These are phyloP conservation scores for Yarrowia divulgata DNA, from an alignment of 805 yeast genomes.

Conservation along the genomic window DNA sequence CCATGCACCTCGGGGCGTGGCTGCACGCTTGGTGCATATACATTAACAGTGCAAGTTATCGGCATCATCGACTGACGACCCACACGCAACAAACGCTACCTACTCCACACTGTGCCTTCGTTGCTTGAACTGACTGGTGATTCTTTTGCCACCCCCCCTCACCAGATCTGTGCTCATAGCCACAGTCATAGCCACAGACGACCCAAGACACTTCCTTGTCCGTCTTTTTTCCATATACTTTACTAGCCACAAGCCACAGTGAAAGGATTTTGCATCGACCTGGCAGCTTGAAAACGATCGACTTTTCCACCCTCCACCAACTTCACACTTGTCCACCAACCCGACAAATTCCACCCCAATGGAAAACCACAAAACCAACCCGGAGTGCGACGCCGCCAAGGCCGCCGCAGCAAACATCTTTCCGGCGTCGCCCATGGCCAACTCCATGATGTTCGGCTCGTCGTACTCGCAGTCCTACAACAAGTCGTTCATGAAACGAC, in stretches of 20 bases:
- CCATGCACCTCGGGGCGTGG: conserved; percentile 36
- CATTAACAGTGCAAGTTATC: conserved; percentile 24
- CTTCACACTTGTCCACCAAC: neutral
- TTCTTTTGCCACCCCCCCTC: too few relatives aligned
- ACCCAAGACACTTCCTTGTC: conserved; percentile 20
- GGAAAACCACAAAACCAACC: conserved; percentile 19
- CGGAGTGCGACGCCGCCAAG: conserved; percentile 4
- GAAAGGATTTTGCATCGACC: conserved; percentile 32
- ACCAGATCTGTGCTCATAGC: neutral
- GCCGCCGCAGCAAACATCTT: conserved; percentile 19
- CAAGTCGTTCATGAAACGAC: conserved; percentile 37
- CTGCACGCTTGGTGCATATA: conserved; percentile 34
- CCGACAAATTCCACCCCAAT: neutral
- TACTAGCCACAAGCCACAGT: conserved; percentile 39
- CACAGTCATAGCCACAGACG: conserved; percentile 5
- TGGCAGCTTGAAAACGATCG: conserved; percentile 16
- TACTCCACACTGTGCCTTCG: conserved; percentile 2
- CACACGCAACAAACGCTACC: neutral
- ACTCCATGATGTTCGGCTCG: conserved; percentile 40
- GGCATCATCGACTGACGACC: conserved; percentile 23
- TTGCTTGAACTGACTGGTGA: neutral
- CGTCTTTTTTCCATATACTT: conserved; percentile 24
- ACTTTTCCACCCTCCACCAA: neutral
- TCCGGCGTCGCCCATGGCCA: conserved; percentile 38
- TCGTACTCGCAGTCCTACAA: conserved; percentile 34